These are phyloP conservation scores for Cladophialophora carrionii DNA, from an alignment of 2,329 filamentous ascomycete genomes.

Conservation along the genomic window DNA sequence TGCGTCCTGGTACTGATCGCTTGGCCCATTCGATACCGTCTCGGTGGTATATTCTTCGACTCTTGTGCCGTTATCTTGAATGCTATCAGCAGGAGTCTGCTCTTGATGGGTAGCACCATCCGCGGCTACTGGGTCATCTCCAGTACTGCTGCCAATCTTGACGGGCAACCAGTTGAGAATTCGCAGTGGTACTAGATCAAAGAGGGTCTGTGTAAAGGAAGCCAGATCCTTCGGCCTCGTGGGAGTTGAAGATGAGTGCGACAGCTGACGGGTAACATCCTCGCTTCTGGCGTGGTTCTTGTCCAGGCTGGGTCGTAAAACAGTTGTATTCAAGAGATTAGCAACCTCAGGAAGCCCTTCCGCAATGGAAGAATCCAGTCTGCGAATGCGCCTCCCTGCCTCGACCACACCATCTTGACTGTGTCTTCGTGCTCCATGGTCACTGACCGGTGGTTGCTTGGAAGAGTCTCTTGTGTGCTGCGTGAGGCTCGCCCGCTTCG, in stretches of 20 bases:
- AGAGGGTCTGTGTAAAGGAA: conserved; percentile 64
- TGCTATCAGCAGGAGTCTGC: not conserved
- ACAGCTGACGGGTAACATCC: not conserved
- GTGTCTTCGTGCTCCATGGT: conserved; percentile 15
- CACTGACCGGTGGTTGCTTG: conserved; percentile 1
- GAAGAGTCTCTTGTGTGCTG: conserved; percentile 19
- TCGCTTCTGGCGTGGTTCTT: not conserved
- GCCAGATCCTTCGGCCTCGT: conserved; percentile 55
- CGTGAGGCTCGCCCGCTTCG: conserved; percentile 1
- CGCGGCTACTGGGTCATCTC: conserved; percentile 29
- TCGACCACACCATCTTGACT: conserved; percentile 25
- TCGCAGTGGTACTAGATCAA: conserved; percentile 52
- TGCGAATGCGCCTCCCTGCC: conserved; percentile 21
- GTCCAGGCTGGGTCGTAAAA: not conserved
- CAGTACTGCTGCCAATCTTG: conserved; percentile 36
- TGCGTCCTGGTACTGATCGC: not conserved
- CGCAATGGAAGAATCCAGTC: conserved; percentile 4
- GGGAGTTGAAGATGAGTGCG: not conserved
- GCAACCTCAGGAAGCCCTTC: conserved; percentile 16
- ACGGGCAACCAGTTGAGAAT: conserved; percentile 54
- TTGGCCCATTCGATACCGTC: not conserved
- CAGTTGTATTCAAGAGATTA: conserved; percentile 7
- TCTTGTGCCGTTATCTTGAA: not conserved
- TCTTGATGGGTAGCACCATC: not conserved
- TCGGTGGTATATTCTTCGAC: not conserved